Evolutionary conservation across 768 basidiomycete genomes (phyloP), one percentile per base, ranked within the genome.

Genomic region (Phylloporus scabripes): DNA sequence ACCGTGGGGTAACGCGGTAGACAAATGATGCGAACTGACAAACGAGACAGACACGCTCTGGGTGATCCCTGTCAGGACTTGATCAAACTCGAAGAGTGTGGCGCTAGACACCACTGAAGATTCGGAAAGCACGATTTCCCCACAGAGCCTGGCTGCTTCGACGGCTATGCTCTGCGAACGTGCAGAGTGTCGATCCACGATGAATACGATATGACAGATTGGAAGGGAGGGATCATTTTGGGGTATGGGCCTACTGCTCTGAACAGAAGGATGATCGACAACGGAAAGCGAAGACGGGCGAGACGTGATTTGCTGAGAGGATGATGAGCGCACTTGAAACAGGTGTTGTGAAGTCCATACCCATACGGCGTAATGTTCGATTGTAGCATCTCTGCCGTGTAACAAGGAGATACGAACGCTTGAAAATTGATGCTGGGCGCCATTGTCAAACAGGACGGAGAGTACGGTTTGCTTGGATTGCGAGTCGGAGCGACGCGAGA

Each of bases 41-140:
- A 56, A 52, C n/a, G 53, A 48, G 28, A 56, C n/a, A 11, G 54
- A 56, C 7, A 56, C 54, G 28, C 44, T 56, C 40, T 56, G 46
- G 15, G 40, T 56, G 31, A 38, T 42, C n/a, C 36, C 49, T 11
- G 45, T 38, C 39, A 46, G 12, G 1, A 32, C 12, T n/a, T 45
- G 44, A 11, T 57, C 33, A 8, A 57, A 40, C 21, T 57, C 48
- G 17, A 57, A 53, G 17, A 50, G 9, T 24, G 34, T 57, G 10
- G 14, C 10, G 11, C 14, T 4, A 10, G 41, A 11, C 29, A 26
- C 23, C 4, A 7, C 11, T 2, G 37, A 24, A 28, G 26, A 48
- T 23, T 28, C 29, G 5, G 7, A 15, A 12, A 56, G 44, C 4
- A 42, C 31, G 15, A 56, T 31, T 39, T 48, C 44, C 23, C 46